phyloP scores from a whole-genome alignment of 1,284 basidiomycete species.

The Marasmius oreades region DNA sequence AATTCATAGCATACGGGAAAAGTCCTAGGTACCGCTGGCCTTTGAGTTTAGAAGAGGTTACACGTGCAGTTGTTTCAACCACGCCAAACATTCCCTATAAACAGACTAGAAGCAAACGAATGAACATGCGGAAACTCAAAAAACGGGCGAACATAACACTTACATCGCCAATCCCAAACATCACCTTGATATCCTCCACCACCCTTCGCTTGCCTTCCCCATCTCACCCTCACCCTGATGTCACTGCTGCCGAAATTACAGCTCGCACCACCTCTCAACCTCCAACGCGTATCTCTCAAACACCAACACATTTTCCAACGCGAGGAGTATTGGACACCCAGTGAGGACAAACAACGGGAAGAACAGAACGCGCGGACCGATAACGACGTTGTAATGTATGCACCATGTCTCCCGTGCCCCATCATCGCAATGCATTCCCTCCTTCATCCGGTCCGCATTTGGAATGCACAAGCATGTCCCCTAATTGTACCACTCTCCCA shows the following conservation, averaged over 20 bases:
- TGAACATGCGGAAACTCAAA: neutral
- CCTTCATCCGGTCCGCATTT: neutral
- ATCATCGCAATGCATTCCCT: conserved; percentile 27
- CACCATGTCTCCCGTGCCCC: conserved; percentile 49
- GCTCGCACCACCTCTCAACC: neutral
- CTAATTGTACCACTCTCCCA: conserved; percentile 51
- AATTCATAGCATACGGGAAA: no score
- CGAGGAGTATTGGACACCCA: neutral
- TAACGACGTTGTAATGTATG: conserved; percentile 39
- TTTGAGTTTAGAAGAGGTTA: no score
- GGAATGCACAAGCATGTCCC: conserved; percentile 29
- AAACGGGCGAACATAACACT: neutral
- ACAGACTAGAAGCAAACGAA: neutral
- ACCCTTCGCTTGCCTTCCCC: conserved; percentile 24
- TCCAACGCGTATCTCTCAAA: neutral
- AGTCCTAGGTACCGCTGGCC: no score
- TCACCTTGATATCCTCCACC: conserved; percentile 11
- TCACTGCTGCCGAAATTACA: neutral
- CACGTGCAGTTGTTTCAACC: no score
- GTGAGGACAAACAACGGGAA: conserved; percentile 2
- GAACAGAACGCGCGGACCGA: conserved; percentile 32
- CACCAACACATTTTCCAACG: neutral
- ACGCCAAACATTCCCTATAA: neutral
- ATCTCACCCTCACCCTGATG: neutral
- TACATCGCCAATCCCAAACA: neutral